phyloP scores from a whole-genome alignment of 2,329 filamentous ascomycete species.

The Aureobasidium sp. region DNA sequence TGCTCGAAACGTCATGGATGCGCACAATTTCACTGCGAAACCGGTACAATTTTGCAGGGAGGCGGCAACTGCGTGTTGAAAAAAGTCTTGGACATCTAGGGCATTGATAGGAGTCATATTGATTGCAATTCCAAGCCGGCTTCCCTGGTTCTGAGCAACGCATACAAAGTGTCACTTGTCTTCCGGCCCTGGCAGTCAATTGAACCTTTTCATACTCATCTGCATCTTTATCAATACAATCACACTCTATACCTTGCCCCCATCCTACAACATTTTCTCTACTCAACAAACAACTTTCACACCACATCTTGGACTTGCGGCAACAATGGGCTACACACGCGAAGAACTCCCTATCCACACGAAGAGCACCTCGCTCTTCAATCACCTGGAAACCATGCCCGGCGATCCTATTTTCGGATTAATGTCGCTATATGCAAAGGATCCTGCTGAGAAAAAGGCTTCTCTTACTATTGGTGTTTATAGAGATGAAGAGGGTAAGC shows the following conservation, averaged over 20 bases:
- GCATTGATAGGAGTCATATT: not conserved
- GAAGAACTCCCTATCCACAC: not conserved
- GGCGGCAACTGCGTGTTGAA: not conserved
- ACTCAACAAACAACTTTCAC: not conserved
- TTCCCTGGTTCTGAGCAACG: not conserved
- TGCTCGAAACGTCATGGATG: not conserved
- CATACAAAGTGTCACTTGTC: not conserved
- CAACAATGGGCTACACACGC: slow-evolving; percentile 12
- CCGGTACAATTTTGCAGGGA: not conserved
- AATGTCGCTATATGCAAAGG: slow-evolving; percentile 72
- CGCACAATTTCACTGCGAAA: not conserved
- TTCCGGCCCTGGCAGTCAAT: not conserved
- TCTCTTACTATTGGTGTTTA: slow-evolving; percentile 90
- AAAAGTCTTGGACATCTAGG: slow-evolving; percentile 4
- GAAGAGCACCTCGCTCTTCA: not conserved
- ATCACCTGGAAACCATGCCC: not conserved
- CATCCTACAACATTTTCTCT: not conserved
- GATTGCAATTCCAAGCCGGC: not conserved
- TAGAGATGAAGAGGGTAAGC: slow-evolving; percentile 82
- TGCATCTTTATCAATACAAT: too few species aligned
- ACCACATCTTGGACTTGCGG: not conserved
- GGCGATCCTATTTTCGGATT: slow-evolving; percentile 74
- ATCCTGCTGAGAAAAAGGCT: slow-evolving; percentile 67
- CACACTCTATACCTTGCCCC: too few species aligned
- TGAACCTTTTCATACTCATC: too few species aligned